Base-by-base conservation (phyloP, 2,329 filamentous ascomycete species). In the Shiraia bambusicola region DNA sequence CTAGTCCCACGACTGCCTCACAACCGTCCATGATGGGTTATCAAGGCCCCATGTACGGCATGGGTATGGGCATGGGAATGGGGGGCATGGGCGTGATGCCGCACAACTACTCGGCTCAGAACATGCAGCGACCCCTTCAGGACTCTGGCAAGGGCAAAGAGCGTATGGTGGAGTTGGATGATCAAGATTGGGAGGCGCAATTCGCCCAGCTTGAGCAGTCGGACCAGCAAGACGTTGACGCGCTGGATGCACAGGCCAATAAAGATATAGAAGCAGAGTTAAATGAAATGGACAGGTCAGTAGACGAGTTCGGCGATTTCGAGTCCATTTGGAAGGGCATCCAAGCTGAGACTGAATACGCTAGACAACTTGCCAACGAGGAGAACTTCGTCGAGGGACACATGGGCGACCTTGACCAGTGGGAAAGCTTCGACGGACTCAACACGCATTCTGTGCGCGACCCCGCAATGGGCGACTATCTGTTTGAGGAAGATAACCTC, bases 401-500 rank as follows among this genome's bases (percentile, higher is more conserved):
- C 65, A 78, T 86, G 67, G 84, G 86, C 63, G 88, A 92, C 58
- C 78, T 84, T 57, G 83, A 88, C 52, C 85, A 91, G 58, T 95
- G 88, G 88, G 81, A 85, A 48, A 80, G 79, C 57, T 87, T 91
- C 65, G 84, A 89, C 67, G 77, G 77, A 31, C 65, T 85, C 45
- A 83, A 84, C 61, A 84, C 84, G 50, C 86, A 86, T 72, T 72
- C 77, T 53, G 75, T 78, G 34, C 75, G 80, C 40, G 89, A 95
- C 64, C 88, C 89, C 11, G 79, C 86, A 42, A 76, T 95, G 47
- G 91, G 93, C 53, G 84, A 89, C 50, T 98, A 98, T 67, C 81
- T 95, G 62, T 98, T 97, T 60, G 93, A 98, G 70, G 82, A 92
- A 59, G 87, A 95, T 50, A 98, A 98, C 67, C 77, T 93, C 16